phyloP scores from a whole-genome alignment of 495 filamentous ascomycete species.

The Rhizodiscina lignyota region DNA sequence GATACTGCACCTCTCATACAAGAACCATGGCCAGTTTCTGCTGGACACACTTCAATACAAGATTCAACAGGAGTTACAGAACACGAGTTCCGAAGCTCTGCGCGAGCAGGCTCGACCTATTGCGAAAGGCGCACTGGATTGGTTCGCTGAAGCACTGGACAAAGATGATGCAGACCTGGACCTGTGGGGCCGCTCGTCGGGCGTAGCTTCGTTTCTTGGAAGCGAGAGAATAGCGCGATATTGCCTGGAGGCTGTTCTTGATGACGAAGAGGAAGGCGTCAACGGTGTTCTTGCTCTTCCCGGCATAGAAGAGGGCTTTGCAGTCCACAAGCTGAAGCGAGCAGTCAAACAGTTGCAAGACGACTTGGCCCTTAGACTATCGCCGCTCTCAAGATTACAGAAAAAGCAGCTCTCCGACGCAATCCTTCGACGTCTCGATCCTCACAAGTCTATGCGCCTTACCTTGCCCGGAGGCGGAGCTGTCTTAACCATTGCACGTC shows the following conservation, averaged over 20 bases:
- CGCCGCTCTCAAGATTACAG: conserved; percentile 42
- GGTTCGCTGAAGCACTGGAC: conserved; percentile 63
- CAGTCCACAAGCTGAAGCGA: conserved; percentile 55
- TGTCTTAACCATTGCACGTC: not conserved
- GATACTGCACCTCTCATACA: conserved; percentile 81
- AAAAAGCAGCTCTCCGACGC: conserved; percentile 45
- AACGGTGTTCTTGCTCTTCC: conserved; percentile 57
- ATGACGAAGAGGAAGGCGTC: conserved; percentile 60
- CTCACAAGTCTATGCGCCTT: conserved; percentile 58
- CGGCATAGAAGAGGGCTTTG: conserved; percentile 72
- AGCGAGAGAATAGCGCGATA: conserved; percentile 67
- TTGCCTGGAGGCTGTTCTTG: conserved; percentile 80
- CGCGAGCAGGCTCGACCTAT: conserved; percentile 6
- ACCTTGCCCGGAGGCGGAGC: not conserved
- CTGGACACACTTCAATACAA: conserved; percentile 51
- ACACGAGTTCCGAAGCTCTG: conserved; percentile 5
- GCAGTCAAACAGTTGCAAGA: conserved; percentile 50
- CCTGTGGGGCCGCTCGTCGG: conserved; percentile 77
- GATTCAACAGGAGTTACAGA: conserved; percentile 25
- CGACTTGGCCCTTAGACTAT: conserved; percentile 47
- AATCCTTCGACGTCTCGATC: conserved; percentile 53
- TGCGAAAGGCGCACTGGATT: conserved; percentile 32
- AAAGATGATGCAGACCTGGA: conserved; percentile 86
- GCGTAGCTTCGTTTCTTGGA: conserved; percentile 55
- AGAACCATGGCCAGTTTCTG: conserved; percentile 82